phyloP scores from a whole-genome alignment of 2,329 filamentous ascomycete genomes.

The Leptosphaerulina australis region DNA sequence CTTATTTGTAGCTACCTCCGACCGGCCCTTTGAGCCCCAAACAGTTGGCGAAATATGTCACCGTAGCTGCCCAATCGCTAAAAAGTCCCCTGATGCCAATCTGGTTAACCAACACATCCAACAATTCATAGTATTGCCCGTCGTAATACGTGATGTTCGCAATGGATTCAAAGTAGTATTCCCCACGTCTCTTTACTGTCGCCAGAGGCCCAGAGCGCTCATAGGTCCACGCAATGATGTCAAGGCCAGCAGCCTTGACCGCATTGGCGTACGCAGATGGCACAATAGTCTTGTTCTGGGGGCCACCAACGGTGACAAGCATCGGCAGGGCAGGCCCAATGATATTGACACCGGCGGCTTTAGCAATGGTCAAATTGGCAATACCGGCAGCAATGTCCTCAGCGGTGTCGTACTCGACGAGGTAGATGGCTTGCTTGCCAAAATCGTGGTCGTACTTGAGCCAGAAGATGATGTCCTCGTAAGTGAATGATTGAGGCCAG shows the following conservation, averaged over 20 bases:
- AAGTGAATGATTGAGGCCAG: constrained; percentile 66
- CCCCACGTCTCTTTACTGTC: constrained; percentile 44
- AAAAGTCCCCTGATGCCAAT: constrained; percentile 68
- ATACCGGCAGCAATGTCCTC: constrained; percentile 58
- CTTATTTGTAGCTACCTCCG: constrained; percentile 22
- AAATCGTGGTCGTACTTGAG: constrained; percentile 65
- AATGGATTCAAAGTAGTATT: constrained; percentile 53
- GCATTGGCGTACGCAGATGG: constrained; percentile 66
- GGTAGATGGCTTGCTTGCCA: constrained; percentile 64
- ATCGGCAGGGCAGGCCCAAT: constrained; percentile 66
- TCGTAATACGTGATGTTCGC: constrained; percentile 62
- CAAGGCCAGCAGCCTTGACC: constrained; percentile 64
- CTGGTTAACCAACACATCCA: constrained; percentile 65
- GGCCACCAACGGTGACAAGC: constrained; percentile 57
- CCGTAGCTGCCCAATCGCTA: constrained; percentile 69
- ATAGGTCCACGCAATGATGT: constrained; percentile 69
- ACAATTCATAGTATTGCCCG: constrained; percentile 66
- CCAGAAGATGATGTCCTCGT: constrained; percentile 69
- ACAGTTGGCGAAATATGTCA: constrained; percentile 73
- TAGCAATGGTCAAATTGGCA: constrained; percentile 60
- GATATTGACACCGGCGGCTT: constrained; percentile 62
- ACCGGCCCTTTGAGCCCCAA: constrained; percentile 52
- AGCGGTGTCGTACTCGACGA: constrained; percentile 62
- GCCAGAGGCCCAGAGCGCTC: constrained; percentile 66
- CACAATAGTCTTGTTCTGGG: constrained; percentile 59